These are phyloP conservation scores for Artemisia argyi DNA, from an alignment of 129 eudicot genomes.

Conservation along the genomic window DNA sequence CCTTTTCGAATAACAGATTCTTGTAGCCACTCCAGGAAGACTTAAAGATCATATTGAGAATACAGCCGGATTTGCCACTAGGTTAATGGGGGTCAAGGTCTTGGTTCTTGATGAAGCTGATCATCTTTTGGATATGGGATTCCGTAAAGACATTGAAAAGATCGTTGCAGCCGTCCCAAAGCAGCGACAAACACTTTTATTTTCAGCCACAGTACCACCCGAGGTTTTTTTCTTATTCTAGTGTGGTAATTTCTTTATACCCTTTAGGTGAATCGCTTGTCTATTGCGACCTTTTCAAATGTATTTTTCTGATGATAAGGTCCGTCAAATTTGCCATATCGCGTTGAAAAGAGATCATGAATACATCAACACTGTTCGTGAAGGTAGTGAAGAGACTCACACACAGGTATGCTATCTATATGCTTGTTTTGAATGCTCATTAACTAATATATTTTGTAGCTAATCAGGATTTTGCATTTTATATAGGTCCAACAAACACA, in stretches of 20 bases:
- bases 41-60: constrained; percentile 93
- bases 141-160: constrained; percentile 85
- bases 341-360: constrained; percentile 96
- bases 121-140: constrained; percentile 97
- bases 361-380: constrained; percentile 72
- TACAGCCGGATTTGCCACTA: constrained; percentile 95
- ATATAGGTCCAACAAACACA: constrained; percentile 86
- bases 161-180: constrained; percentile 92
- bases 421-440: constrained; percentile 16
- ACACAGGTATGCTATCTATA: constrained; percentile 54
- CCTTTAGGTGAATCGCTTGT: not conserved
- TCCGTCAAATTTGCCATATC: constrained; percentile 87
- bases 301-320: constrained; percentile 43
- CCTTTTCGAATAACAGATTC: constrained; percentile 46
- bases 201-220: constrained; percentile 89
- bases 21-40: constrained; percentile 99
- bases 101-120: constrained; percentile 99
- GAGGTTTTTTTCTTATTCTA: constrained; percentile 53
- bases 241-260: not conserved
- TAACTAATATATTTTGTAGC: not conserved
- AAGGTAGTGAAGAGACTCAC: constrained; percentile 84
- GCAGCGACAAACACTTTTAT: constrained; percentile 90
- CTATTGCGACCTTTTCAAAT: not conserved
- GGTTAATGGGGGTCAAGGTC: constrained; percentile 90
- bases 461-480: constrained; percentile 7